These are phyloP conservation scores for Physocladia obscura DNA, from an alignment of 192 early-diverging fungal species.

Conservation along the genomic window DNA sequence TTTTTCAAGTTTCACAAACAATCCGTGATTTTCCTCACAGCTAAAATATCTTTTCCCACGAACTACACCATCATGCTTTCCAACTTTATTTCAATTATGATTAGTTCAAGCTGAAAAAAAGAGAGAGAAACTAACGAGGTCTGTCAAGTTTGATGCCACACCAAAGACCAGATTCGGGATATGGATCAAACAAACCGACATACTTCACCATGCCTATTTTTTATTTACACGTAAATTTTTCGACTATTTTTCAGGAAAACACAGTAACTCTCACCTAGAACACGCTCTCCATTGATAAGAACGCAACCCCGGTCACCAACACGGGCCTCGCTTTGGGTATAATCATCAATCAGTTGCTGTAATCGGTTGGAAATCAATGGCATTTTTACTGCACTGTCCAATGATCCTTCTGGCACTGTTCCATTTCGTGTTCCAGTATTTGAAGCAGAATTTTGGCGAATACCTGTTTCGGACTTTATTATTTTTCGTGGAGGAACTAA, in stretches of 20 bases:
- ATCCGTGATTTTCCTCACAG: slow-evolving; percentile 41
- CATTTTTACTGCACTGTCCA: slow-evolving; percentile 6
- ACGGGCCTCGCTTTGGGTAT: slow-evolving; percentile 24
- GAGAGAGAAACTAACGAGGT: slow-evolving; percentile 28
- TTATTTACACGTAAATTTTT: no score
- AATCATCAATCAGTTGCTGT: slow-evolving; percentile 28
- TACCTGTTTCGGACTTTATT: no score
- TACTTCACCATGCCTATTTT: slow-evolving; percentile 45
- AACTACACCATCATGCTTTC: slow-evolving; percentile 50
- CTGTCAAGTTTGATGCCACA: slow-evolving; percentile 45
- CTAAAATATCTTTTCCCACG: slow-evolving; percentile 43
- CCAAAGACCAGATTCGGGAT: slow-evolving; percentile 46
- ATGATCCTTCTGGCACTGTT: background rate
- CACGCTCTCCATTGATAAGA: slow-evolving; percentile 33
- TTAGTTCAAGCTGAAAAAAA: background rate
- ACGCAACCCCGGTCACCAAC: slow-evolving; percentile 42
- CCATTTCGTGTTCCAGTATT: no score
- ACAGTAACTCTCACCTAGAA: slow-evolving; percentile 24
- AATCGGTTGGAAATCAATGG: slow-evolving; percentile 17
- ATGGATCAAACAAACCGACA: slow-evolving; percentile 41
- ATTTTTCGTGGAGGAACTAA: background rate
- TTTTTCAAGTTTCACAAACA: slow-evolving; percentile 48
- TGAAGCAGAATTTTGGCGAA: no score
- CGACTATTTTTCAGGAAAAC: no score
- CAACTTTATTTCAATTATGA: slow-evolving; percentile 28